Conservation (phyloP, 2,329 filamentous ascomycete genomes). For the Fusarium redolens region DNA sequence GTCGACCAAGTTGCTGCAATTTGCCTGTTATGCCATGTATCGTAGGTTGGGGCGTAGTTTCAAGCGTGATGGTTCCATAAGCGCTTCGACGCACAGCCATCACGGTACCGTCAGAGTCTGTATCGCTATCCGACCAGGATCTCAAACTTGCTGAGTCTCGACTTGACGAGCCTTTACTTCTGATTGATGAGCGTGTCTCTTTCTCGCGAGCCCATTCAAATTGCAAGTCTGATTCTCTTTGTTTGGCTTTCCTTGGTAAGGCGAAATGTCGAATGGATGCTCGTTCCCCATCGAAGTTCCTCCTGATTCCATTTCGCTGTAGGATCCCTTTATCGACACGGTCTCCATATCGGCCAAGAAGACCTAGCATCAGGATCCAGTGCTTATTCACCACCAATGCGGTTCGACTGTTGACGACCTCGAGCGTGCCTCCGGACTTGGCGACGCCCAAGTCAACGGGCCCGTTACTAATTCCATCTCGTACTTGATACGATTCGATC, state of each 20-base stretch:
- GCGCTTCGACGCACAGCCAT: background rate
- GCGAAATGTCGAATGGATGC: background rate
- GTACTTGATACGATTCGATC: background rate
- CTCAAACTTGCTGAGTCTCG: fast-evolving
- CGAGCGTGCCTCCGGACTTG: fast-evolving
- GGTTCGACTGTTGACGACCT: background rate
- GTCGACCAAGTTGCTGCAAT: background rate
- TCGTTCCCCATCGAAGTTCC: background rate
- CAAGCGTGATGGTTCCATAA: fast-evolving
- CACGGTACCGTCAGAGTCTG: background rate
- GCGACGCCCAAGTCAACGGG: background rate
- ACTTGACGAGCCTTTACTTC: fast-evolving
- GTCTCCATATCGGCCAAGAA: background rate
- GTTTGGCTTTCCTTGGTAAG: background rate
- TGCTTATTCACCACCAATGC: fast-evolving
- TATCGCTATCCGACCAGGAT: background rate
- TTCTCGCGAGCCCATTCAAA: background rate
- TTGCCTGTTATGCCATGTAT: background rate
- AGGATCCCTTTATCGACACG: background rate
- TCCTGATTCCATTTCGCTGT: background rate
- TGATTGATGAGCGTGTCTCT: fast-evolving
- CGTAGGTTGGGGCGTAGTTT: background rate
- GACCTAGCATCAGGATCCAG: background rate
- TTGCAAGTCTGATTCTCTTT: fast-evolving
- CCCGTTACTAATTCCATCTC: background rate